A percentile compares a stretch with the other conserved stretches of the same genome.
These are phyloP conservation scores for Penicillium sp. DNA, from an alignment of 2,329 filamentous ascomycete species.

Conservation along the genomic window DNA sequence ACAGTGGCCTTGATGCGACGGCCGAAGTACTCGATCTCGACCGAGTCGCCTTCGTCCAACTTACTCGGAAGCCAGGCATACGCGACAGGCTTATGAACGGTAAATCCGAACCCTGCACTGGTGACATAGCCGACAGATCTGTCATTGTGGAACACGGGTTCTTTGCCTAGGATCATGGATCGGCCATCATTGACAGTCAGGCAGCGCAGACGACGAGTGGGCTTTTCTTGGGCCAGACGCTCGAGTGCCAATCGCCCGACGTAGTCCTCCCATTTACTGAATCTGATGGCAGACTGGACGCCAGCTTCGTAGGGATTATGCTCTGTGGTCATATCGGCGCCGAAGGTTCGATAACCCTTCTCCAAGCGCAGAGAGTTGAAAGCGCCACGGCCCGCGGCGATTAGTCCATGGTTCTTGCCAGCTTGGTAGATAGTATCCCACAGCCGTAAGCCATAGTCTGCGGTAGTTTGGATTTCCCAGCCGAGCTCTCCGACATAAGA, in stretches of 20 bases:
- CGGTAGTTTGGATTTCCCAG: conserved; percentile 62
- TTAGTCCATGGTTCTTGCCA: conserved; percentile 54
- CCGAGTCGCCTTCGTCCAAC: conserved; percentile 48
- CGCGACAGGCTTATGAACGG: conserved; percentile 57
- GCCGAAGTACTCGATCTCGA: conserved; percentile 64
- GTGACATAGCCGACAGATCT: conserved; percentile 57
- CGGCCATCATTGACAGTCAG: conserved; percentile 56
- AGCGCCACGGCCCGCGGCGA: conserved; percentile 58
- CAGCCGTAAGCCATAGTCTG: conserved; percentile 57
- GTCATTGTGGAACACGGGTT: conserved; percentile 56
- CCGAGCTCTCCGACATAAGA: conserved; percentile 62
- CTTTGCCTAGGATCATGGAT: conserved; percentile 61
- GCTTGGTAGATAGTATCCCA: conserved; percentile 60
- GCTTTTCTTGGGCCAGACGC: conserved; percentile 40
- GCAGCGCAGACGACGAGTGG: conserved; percentile 43
- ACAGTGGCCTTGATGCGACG: conserved; percentile 55
- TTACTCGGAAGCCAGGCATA: conserved; percentile 56
- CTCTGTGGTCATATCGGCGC: conserved; percentile 60
- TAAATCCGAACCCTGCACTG: conserved; percentile 61
- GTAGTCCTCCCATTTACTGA: conserved; percentile 38
- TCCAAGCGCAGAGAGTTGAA: conserved; percentile 60
- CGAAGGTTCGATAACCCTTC: conserved; percentile 58
- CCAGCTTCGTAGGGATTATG: conserved; percentile 62
- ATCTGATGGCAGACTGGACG: conserved; percentile 51
- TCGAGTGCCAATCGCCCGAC: conserved; percentile 54